phyloP scores from a whole-genome alignment of 768 basidiomycete genomes.

The Amanita muscaria region DNA sequence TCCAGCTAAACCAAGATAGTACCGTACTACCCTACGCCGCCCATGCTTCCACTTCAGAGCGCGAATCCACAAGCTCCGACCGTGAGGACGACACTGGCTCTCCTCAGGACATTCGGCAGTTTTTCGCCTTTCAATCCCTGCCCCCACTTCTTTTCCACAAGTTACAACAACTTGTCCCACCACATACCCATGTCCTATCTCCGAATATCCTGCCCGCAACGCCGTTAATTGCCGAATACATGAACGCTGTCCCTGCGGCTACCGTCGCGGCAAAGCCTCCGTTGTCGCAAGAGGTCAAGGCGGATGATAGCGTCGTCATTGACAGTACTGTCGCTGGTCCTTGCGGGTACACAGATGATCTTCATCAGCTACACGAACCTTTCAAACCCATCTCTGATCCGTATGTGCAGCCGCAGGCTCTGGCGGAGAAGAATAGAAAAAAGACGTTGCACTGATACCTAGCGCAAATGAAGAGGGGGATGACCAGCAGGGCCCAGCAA shows the following conservation, averaged over 20 bases:
- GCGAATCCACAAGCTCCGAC: slow-evolving; percentile 15
- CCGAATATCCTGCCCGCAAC: slow-evolving; percentile 60
- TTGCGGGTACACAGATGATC: slow-evolving; percentile 44
- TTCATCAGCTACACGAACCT: slow-evolving; percentile 33
- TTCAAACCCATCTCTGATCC: slow-evolving; percentile 22
- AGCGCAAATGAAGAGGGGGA: too few species aligned
- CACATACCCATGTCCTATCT: slow-evolving; percentile 51
- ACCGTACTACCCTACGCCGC: slow-evolving; percentile 34
- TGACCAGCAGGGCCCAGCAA: too few species aligned
- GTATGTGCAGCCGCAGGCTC: slow-evolving; percentile 14
- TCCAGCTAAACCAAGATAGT: too few species aligned
- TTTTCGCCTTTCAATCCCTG: slow-evolving; percentile 9
- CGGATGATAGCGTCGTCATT: slow-evolving; percentile 21
- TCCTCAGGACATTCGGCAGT: slow-evolving; percentile 14
- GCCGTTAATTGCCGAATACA: slow-evolving; percentile 27
- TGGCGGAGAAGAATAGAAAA: background rate
- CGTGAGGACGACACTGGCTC: slow-evolving; percentile 20
- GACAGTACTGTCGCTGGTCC: slow-evolving; percentile 34
- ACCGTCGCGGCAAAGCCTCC: slow-evolving; percentile 34
- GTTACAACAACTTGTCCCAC: slow-evolving; percentile 15
- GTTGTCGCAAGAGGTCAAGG: slow-evolving; percentile 24
- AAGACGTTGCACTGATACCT: background rate
- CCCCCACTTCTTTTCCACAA: slow-evolving; percentile 16
- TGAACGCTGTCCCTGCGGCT: slow-evolving; percentile 19
- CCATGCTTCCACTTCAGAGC: slow-evolving; percentile 24